These are phyloP conservation scores for Rosa chinensis DNA, from an alignment of 306 rosid species.

Conservation along the genomic window DNA sequence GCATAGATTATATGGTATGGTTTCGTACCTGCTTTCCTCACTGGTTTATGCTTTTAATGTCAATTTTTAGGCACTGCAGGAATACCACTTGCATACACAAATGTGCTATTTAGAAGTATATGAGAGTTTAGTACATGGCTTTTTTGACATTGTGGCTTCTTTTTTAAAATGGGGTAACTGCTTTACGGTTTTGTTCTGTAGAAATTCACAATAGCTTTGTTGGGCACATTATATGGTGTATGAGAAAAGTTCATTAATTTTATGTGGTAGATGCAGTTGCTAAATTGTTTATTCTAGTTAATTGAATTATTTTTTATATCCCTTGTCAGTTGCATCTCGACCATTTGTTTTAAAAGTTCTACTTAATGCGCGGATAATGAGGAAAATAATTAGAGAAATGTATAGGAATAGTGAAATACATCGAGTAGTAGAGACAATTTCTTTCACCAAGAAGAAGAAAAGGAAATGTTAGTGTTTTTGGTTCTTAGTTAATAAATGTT, in stretches of 20 bases:
- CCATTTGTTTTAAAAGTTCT: not conserved
- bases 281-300: not conserved
- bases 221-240: not conserved
- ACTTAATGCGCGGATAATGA: not conserved
- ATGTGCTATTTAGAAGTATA: not conserved
- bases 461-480: not conserved
- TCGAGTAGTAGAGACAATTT: not conserved
- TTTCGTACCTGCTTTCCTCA: not conserved
- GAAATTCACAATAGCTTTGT: not conserved
- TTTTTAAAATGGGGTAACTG: not conserved
- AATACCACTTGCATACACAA: not conserved
- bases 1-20: conserved; percentile 90
- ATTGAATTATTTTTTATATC: not conserved
- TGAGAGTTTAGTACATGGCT: not conserved
- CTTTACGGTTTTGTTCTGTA: not conserved
- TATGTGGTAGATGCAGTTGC: not conserved
- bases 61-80: too few species aligned
- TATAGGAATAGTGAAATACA: not conserved
- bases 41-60: not conserved
- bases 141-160: not conserved
- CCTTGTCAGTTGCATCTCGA: not conserved
- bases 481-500: not conserved
- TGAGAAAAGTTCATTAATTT: not conserved
- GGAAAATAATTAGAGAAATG: not conserved
- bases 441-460: not conserved